Evolutionary conservation across 169 alveolate species (phyloP), one percentile per base, ranked within the genome.

Genomic region (Amoebophrya sp.): DNA sequence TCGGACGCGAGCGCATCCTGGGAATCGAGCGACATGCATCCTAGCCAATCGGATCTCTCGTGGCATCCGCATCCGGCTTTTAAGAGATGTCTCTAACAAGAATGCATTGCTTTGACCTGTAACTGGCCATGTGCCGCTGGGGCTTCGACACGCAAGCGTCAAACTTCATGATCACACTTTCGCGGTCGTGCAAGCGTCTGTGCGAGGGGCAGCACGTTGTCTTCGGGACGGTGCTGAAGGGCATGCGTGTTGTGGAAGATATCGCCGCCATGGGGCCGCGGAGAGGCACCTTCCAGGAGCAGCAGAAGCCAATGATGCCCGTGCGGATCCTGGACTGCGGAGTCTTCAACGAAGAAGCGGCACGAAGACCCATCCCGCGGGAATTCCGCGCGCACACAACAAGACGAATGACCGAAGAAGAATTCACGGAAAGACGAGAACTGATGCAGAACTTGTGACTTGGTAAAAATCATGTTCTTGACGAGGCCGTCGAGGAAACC

Each of bases 51-150:
- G n/a, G n/a, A n/a, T n/a, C n/a, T n/a, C n/a, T n/a, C n/a, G n/a
- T n/a, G n/a, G n/a, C n/a, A n/a, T n/a, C n/a, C n/a, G n/a, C n/a
- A n/a, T n/a, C n/a, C n/a, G n/a, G n/a, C n/a, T n/a, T n/a, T n/a
- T n/a, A n/a, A n/a, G n/a, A n/a, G n/a, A n/a, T n/a, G n/a, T n/a
- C n/a, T n/a, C n/a, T n/a, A n/a, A n/a, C n/a, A n/a, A n/a, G n/a
- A n/a, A n/a, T n/a, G n/a, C n/a, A n/a, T n/a, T n/a, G n/a, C n/a
- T n/a, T n/a, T n/a, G n/a, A n/a, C n/a, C n/a, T n/a, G n/a, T n/a
- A n/a, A n/a, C n/a, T n/a, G n/a, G 78, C 78, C 34, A 58, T 58
- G 78, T 58, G 78, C 23, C 26, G 90, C n/a, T 88, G 90, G 90
- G 90, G 90, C 34, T 39, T 39, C 40, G 50, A 88, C 70, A 88